Evolutionary conservation across 805 yeast genomes (phyloP).

Genomic region (Kluyveromyces dobzhanskii): DNA sequence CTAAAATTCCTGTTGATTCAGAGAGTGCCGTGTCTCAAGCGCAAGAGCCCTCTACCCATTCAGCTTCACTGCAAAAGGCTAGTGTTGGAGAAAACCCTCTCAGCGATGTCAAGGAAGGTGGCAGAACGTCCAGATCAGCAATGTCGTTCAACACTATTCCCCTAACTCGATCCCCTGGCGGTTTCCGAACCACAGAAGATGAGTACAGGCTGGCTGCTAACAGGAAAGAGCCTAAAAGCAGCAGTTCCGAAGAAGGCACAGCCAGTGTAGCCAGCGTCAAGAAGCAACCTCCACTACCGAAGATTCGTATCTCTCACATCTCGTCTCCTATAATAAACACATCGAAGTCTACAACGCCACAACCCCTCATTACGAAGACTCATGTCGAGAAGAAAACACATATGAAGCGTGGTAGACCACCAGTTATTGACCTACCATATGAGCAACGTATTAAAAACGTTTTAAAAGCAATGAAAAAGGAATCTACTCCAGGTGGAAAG

Average conservation of each 20-base stretch:
- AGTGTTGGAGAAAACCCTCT: neutral
- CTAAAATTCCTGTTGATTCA: neutral
- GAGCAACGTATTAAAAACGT: conserved; percentile 88
- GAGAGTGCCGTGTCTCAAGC: neutral
- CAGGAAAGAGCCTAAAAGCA: neutral
- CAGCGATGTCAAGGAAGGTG: neutral
- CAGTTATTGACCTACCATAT: conserved; percentile 37
- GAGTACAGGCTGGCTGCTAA: neutral
- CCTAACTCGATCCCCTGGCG: neutral
- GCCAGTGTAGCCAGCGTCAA: conserved; percentile 6
- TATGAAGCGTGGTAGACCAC: conserved; percentile 30
- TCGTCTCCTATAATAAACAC: conserved; percentile 6
- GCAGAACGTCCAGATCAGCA: neutral
- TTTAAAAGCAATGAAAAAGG: conserved; percentile 70
- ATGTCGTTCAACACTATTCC: neutral
- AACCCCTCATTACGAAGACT: conserved; percentile 14
- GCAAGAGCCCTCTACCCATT: neutral
- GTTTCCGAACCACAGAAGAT: neutral
- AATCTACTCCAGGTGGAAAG: conserved; percentile 44
- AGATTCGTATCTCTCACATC: conserved; percentile 7
- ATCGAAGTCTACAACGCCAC: conserved; percentile 20
- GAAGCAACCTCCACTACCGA: conserved; percentile 7
- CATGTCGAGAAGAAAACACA: conserved; percentile 22
- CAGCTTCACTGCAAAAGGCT: neutral
- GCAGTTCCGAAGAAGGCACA: conserved; percentile 5